Evolutionary conservation across 2,329 filamentous ascomycete species (phyloP).

Genomic region (Aureobasidium pullulans): DNA sequence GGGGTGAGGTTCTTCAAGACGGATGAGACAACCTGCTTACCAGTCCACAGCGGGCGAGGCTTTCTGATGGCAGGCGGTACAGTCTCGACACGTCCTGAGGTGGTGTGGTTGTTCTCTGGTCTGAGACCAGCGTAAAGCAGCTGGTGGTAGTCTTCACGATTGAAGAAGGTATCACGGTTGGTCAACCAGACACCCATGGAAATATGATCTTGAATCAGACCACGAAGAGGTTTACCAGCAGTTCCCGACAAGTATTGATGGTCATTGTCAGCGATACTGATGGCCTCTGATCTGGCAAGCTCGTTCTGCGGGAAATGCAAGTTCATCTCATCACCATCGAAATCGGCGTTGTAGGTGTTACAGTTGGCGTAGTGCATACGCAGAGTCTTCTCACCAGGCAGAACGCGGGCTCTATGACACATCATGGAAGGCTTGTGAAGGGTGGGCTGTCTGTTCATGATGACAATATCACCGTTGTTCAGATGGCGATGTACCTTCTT

Average conservation of each 20-base stretch:
- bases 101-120: constrained; percentile 83
- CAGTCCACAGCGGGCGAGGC: constrained; percentile 79
- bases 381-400: constrained; percentile 92
- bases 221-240: constrained; percentile 84
- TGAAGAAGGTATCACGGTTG: constrained; percentile 86
- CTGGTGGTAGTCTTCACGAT: constrained; percentile 80
- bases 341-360: constrained; percentile 99
- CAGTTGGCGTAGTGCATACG: constrained; percentile 99
- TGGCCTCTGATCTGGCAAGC: constrained; percentile 82
- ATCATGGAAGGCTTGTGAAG: constrained; percentile 99
- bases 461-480: constrained; percentile 90
- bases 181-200: constrained; percentile 89
- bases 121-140: constrained; percentile 85
- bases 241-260: constrained; percentile 95
- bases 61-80: constrained; percentile 76
- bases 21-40: constrained; percentile 91
- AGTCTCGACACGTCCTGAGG: constrained; percentile 72
- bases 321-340: constrained; percentile 99
- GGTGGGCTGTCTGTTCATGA: constrained; percentile 98
- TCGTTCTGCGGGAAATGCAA: constrained; percentile 99
- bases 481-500: constrained; percentile 97
- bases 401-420: constrained; percentile 86
- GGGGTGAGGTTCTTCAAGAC: constrained; percentile 90
- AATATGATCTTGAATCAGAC: constrained; percentile 97
- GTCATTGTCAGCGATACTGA: constrained; percentile 91